A percentile compares a stretch with the other conserved stretches of the same genome.
Conservation (phyloP, 208 protist species). For the Trypanosomatidae sp. region DNA sequence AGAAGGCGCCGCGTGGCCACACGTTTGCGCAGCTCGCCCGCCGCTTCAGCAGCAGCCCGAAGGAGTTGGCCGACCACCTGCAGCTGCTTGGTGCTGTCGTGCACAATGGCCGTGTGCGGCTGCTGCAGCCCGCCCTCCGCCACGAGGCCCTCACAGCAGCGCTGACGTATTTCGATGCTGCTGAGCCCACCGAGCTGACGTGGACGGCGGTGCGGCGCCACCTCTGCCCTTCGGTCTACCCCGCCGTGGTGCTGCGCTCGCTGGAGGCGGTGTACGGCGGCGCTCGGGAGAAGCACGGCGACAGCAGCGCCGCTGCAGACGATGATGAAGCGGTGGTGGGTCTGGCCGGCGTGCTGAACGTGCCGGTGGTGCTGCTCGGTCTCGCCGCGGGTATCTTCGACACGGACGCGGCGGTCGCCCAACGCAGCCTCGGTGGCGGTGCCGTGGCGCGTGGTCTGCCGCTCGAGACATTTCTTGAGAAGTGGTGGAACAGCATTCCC, state of each 20-base stretch:
- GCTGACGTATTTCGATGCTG: constrained; percentile 40
- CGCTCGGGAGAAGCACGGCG: background rate
- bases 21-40: constrained; percentile 57
- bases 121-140: constrained; percentile 45
- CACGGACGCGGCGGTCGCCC: constrained; percentile 5
- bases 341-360: constrained; percentile 20
- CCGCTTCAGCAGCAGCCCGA: constrained; percentile 38
- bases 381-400: constrained; percentile 55
- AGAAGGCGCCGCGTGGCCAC: constrained; percentile 5
- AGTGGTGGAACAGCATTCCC: constrained; percentile 38
- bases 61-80: constrained; percentile 45
- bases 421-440: constrained; percentile 8
- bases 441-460: constrained; percentile 22
- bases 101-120: constrained; percentile 43
- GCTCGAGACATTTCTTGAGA: constrained; percentile 35
- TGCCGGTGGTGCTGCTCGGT: constrained; percentile 32
- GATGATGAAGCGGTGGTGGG: background rate
- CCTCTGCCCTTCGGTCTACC: constrained; percentile 60
- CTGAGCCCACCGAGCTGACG: constrained; percentile 10
- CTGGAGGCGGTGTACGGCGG: constrained; percentile 50
- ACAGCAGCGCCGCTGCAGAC: no score
- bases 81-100: constrained; percentile 47
- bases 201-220: constrained; percentile 34
- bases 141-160: constrained; percentile 39
- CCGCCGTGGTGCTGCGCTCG: constrained; percentile 47